Evolutionary conservation across 2,329 filamentous ascomycete species (phyloP).

Genomic region (Paecilomyces fulvus): DNA sequence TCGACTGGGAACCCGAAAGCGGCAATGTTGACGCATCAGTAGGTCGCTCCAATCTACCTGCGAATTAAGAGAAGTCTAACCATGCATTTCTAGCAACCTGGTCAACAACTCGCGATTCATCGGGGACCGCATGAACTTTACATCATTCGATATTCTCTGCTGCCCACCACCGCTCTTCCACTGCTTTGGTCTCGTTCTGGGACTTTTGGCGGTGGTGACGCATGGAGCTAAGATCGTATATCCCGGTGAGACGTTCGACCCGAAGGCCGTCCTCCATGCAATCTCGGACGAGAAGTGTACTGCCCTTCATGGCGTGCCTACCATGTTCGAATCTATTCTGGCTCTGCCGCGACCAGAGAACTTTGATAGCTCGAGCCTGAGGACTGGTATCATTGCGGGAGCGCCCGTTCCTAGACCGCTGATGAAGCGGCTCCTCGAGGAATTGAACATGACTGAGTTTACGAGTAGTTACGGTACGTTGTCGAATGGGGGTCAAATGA

Average conservation of each 20-base stretch:
- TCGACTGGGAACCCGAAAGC: constrained; percentile 67
- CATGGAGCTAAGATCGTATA: constrained; percentile 71
- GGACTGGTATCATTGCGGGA: constrained; percentile 72
- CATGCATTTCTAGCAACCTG: constrained; percentile 22
- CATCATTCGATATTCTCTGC: constrained; percentile 59
- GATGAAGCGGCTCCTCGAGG: constrained; percentile 22
- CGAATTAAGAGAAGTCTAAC: not conserved
- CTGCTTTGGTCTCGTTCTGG: constrained; percentile 74
- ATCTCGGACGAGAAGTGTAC: constrained; percentile 62
- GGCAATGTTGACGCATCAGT: constrained; percentile 65
- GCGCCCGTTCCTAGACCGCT: constrained; percentile 66
- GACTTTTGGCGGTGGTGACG: constrained; percentile 62
- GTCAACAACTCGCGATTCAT: constrained; percentile 62
- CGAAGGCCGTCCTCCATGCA: constrained; percentile 55
- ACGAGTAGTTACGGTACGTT: constrained; percentile 68
- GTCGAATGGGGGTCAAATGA: too few relatives aligned
- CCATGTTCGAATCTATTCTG: constrained; percentile 68
- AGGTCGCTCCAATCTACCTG: constrained; percentile 6
- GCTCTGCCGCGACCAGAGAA: constrained; percentile 38
- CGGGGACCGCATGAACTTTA: constrained; percentile 65
- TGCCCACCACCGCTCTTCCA: constrained; percentile 80
- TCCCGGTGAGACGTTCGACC: constrained; percentile 65
- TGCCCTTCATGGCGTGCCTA: constrained; percentile 70
- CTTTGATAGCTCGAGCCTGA: constrained; percentile 46
- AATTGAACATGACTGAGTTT: constrained; percentile 30